Percentiles rank a stretch among this genome's conserved stretches.
These are phyloP conservation scores for Sugiyamaella castrensis DNA, from an alignment of 1,139 yeast genomes.

Conservation along the genomic window DNA sequence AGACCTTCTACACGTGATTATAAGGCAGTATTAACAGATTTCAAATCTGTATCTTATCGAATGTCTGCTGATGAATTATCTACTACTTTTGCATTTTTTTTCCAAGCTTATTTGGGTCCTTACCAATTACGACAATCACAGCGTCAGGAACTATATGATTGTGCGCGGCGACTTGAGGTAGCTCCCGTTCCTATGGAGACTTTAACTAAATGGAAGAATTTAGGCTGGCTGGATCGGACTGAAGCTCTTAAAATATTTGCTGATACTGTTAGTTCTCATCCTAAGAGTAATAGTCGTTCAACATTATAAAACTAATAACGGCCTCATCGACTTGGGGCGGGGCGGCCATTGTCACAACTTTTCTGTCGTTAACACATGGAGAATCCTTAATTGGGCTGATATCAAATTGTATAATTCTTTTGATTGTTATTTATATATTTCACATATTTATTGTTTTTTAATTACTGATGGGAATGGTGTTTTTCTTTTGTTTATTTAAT, in stretches of 20 bases:
- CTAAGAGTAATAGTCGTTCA: conserved; percentile 2
- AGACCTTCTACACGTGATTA: conserved; percentile 5
- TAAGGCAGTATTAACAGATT: conserved; percentile 6
- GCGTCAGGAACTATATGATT: conserved; percentile 12
- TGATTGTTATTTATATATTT: too few relatives aligned
- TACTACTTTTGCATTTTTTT: conserved; percentile 15
- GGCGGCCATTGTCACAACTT: too few relatives aligned
- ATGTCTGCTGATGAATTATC: conserved; percentile 15
- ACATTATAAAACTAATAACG: neutral
- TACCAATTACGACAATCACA: conserved; percentile 6
- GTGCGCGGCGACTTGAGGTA: conserved; percentile 10
- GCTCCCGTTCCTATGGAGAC: conserved; percentile 16
- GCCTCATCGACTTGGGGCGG: too few relatives aligned
- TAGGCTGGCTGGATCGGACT: conserved; percentile 12
- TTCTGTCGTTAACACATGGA: too few relatives aligned
- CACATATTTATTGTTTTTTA: too few relatives aligned
- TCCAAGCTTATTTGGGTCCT: conserved; percentile 16
- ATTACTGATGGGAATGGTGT: too few relatives aligned
- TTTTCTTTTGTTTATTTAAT: too few relatives aligned
- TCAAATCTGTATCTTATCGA: conserved; percentile 9
- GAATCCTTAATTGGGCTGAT: too few relatives aligned
- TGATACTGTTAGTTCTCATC: neutral
- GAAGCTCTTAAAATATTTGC: conserved; percentile 12
- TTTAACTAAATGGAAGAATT: conserved; percentile 15
- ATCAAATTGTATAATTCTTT: too few relatives aligned